These are phyloP conservation scores for Vavraia culicis DNA, from an alignment of 371 early-diverging fungal species.

Conservation along the genomic window DNA sequence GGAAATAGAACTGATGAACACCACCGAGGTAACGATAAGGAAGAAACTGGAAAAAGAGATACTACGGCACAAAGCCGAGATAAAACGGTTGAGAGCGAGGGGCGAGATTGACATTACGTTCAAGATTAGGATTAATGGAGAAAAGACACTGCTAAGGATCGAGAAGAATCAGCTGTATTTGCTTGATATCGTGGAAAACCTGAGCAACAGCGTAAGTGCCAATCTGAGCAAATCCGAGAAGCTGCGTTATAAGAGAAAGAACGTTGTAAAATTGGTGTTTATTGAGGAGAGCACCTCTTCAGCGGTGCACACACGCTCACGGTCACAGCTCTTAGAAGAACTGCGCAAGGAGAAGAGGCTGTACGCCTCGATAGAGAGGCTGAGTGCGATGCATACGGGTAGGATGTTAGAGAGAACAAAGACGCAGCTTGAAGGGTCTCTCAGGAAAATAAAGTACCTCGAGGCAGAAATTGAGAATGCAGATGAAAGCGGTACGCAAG, in stretches of 20 bases:
- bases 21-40: neutral
- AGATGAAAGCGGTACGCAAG: conserved; percentile 2
- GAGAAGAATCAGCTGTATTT: neutral
- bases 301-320: conserved; percentile 7
- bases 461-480: conserved; percentile 26
- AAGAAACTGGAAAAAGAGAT: conserved; percentile 32
- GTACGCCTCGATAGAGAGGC: conserved; percentile 23
- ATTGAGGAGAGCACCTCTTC: conserved; percentile 13
- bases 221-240: neutral
- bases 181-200: neutral
- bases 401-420: conserved; percentile 17
- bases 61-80: conserved; percentile 18
- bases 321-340: conserved; percentile 23
- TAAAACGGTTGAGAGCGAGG: conserved; percentile 33
- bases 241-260: conserved; percentile 1
- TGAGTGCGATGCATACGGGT: conserved; percentile 22
- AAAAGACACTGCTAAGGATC: conserved; percentile 15
- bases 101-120: conserved; percentile 22
- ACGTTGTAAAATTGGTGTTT: conserved; percentile 21
- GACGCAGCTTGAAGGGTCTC: conserved; percentile 29
- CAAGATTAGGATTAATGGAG: conserved; percentile 23
- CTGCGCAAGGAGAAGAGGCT: conserved; percentile 32
- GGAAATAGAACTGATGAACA: neutral
- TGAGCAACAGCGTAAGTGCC: neutral
- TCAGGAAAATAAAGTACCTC: conserved; percentile 26